Percentiles rank a stretch among this genome's conserved stretches.
phyloP scores from a whole-genome alignment of 2,329 filamentous ascomycete species.

The Penicillium occitanis region DNA sequence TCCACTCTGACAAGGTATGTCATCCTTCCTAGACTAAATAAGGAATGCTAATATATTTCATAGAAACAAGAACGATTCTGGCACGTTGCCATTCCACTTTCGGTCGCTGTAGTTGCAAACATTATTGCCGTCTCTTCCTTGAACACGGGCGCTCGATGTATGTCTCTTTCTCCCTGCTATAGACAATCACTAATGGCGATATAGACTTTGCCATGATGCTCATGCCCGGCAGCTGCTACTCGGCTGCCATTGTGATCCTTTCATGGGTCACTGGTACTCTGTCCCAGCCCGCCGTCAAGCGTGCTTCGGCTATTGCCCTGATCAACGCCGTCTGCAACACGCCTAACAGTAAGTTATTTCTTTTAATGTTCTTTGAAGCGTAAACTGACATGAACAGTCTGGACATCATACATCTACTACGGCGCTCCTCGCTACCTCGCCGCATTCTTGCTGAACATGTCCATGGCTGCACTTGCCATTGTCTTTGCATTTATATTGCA shows the following conservation, averaged over 20 bases:
- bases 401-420: conserved; percentile 29
- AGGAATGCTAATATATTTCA: background rate
- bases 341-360: conserved; percentile 21
- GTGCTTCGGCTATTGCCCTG: conserved; percentile 23
- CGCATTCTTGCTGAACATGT: conserved; percentile 28
- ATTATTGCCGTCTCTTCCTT: conserved; percentile 34
- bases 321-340: conserved; percentile 25
- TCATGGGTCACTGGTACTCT: conserved; percentile 23
- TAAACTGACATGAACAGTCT: conserved; percentile 22
- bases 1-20: conserved; percentile 30
- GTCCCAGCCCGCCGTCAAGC: conserved; percentile 23
- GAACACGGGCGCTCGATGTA: conserved; percentile 30
- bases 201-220: conserved; percentile 37
- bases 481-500: conserved; percentile 24
- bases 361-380: background rate
- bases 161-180: background rate
- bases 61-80: conserved; percentile 30
- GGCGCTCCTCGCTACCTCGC: conserved; percentile 27
- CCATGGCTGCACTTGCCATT: conserved; percentile 26
- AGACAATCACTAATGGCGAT: background rate
- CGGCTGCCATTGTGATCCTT: conserved; percentile 22
- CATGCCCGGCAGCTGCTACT: conserved; percentile 24
- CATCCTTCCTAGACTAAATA: background rate
- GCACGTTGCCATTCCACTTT: conserved; percentile 30
- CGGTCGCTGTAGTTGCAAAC: conserved; percentile 31